phyloP scores from a whole-genome alignment of 139 green algal species.

The Diplosphaera chodatii region DNA sequence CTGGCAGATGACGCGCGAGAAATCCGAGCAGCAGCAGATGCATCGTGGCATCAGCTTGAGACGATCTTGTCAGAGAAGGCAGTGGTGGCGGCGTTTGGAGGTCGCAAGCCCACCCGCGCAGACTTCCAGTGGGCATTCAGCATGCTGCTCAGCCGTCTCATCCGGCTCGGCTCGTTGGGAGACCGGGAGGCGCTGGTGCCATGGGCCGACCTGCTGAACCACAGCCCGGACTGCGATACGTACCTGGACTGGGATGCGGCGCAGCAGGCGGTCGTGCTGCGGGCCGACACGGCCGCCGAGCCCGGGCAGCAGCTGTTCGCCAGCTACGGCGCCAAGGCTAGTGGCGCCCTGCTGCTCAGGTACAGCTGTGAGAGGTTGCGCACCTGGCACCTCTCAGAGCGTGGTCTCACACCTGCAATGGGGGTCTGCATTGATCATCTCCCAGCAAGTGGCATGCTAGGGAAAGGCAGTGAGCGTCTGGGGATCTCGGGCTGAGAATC shows the following conservation, averaged over 20 bases:
- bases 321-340: conserved; percentile 50
- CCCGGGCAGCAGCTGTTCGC: conserved; percentile 46
- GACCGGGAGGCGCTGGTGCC: conserved; percentile 48
- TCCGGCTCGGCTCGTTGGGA: conserved; percentile 33
- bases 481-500: too few species aligned
- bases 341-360: conserved; percentile 49
- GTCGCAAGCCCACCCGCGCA: conserved; percentile 19
- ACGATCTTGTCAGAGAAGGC: conserved; percentile 19
- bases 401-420: too few species aligned
- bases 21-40: conserved; percentile 31
- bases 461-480: too few species aligned
- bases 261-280: conserved; percentile 36
- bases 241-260: conserved; percentile 34
- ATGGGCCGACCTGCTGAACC: conserved; percentile 62
- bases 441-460: too few species aligned
- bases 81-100: conserved; percentile 6
- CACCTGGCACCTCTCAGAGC: too few species aligned
- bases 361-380: too few species aligned
- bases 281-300: conserved; percentile 36
- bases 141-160: conserved; percentile 56
- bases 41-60: conserved; percentile 31
- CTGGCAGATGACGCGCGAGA: conserved; percentile 21
- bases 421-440: too few species aligned
- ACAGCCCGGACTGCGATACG: conserved; percentile 15
- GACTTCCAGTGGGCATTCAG: conserved; percentile 39